These are phyloP conservation scores for Termitomyces sp. DNA, from an alignment of 768 basidiomycete species.

Conservation along the genomic window DNA sequence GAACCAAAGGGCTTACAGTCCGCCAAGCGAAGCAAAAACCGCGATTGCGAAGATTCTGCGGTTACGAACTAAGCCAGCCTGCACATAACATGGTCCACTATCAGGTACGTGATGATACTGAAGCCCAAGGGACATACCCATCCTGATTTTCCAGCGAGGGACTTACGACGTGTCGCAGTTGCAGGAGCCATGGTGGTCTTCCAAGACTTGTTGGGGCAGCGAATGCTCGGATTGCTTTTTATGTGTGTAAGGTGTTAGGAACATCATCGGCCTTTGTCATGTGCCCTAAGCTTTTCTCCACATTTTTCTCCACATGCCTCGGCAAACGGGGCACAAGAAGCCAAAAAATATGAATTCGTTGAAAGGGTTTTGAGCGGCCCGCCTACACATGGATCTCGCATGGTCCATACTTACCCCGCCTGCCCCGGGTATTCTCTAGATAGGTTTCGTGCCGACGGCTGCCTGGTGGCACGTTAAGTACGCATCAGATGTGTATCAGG, in stretches of 20 bases:
- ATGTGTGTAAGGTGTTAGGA: not conserved
- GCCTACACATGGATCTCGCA: too few species aligned
- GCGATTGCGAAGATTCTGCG: constrained; percentile 62
- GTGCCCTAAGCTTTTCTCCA: not conserved
- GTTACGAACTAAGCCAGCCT: constrained; percentile 68
- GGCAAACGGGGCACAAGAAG: constrained; percentile 5
- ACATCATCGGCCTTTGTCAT: constrained; percentile 1
- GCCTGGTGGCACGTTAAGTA: too few species aligned
- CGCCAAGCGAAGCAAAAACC: constrained; percentile 77
- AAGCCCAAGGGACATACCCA: constrained; percentile 42
- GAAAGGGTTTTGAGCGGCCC: not conserved
- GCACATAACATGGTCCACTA: not conserved
- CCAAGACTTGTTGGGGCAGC: not conserved
- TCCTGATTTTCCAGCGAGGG: constrained; percentile 62
- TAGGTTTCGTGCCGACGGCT: not conserved
- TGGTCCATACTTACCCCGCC: not conserved
- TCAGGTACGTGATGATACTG: not conserved
- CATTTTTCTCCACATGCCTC: not conserved
- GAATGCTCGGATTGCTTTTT: not conserved
- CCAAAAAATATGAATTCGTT: not conserved
- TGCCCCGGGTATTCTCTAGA: too few species aligned
- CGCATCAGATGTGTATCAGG: too few species aligned
- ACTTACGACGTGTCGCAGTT: constrained; percentile 44
- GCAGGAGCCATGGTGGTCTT: constrained; percentile 36
- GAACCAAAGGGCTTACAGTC: constrained; percentile 45